These are phyloP conservation scores for Cercospora citrullina DNA, from an alignment of 2,329 filamentous ascomycete genomes.

Conservation along the genomic window DNA sequence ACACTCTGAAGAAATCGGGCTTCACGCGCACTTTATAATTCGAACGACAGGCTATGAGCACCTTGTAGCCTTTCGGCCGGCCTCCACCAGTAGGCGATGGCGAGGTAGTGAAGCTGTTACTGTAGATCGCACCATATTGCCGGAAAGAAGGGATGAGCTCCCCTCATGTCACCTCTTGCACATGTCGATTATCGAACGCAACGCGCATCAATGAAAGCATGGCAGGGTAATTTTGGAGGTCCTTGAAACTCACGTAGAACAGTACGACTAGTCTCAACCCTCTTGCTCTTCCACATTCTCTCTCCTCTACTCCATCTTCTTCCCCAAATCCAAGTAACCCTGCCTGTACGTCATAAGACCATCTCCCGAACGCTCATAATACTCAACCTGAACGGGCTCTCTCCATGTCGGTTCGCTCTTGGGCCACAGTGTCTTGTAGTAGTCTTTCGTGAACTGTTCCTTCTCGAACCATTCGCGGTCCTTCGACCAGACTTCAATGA, in stretches of 20 bases:
- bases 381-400: conserved; percentile 24
- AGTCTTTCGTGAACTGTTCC: conserved; percentile 28
- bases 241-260: too few species aligned
- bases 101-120: too few species aligned
- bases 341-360: conserved; percentile 18
- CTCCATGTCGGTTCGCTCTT: conserved; percentile 25
- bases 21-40: background rate
- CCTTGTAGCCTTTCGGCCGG: too few species aligned
- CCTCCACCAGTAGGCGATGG: too few species aligned
- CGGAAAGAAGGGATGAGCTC: background rate
- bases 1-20: background rate
- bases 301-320: conserved; percentile 12
- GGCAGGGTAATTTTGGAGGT: too few species aligned
- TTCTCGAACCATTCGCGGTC: conserved; percentile 26
- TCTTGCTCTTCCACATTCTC: too few species aligned
- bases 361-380: conserved; percentile 24
- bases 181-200: too few species aligned
- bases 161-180: too few species aligned
- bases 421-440: conserved; percentile 25
- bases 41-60: too few species aligned
- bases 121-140: too few species aligned
- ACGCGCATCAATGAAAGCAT: too few species aligned
- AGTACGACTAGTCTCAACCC: too few species aligned
- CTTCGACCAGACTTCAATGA: conserved; percentile 28
- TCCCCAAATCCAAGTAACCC: conserved; percentile 23